Conservation (phyloP, 345 rosid genomes). For the Rhizophora apiculata region DNA sequence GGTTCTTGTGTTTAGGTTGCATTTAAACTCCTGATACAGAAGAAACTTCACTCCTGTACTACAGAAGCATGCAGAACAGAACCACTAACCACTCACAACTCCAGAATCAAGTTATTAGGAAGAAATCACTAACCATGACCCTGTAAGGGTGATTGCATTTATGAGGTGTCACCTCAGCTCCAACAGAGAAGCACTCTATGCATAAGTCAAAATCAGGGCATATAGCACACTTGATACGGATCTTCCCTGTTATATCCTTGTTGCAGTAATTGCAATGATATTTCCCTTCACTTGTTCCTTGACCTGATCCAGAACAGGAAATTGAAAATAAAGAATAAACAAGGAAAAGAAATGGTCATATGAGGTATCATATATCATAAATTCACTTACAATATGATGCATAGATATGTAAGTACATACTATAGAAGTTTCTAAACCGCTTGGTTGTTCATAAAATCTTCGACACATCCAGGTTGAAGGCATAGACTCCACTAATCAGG, state of each 20-base stretch:
- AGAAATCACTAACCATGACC: conserved; percentile 77
- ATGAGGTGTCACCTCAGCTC: conserved; percentile 91
- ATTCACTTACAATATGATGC: background rate
- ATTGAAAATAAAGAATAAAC: background rate
- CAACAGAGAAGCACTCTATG: conserved; percentile 90
- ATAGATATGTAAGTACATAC: too few relatives aligned
- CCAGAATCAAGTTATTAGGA: conserved; percentile 3
- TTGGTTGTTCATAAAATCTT: background rate
- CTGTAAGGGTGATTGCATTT: conserved; percentile 78
- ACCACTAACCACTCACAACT: background rate
- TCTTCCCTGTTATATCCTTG: conserved; percentile 87
- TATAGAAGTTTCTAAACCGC: background rate
- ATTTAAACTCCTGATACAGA: background rate
- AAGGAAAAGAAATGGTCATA: background rate
- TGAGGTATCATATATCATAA: background rate
- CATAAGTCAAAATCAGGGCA: conserved; percentile 99
- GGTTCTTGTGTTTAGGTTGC: background rate
- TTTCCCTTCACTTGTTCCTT: conserved; percentile 76
- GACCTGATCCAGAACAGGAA: conserved; percentile 43
- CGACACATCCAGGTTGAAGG: background rate
- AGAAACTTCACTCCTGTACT: background rate
- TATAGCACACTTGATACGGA: conserved; percentile 83
- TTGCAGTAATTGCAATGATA: conserved; percentile 98
- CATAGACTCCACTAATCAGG: background rate
- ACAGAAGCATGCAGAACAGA: background rate